Evolutionary conservation across 106 monocot genomes (phyloP), one percentile per base, ranked within the genome.

Genomic region (Acorus calamus): DNA sequence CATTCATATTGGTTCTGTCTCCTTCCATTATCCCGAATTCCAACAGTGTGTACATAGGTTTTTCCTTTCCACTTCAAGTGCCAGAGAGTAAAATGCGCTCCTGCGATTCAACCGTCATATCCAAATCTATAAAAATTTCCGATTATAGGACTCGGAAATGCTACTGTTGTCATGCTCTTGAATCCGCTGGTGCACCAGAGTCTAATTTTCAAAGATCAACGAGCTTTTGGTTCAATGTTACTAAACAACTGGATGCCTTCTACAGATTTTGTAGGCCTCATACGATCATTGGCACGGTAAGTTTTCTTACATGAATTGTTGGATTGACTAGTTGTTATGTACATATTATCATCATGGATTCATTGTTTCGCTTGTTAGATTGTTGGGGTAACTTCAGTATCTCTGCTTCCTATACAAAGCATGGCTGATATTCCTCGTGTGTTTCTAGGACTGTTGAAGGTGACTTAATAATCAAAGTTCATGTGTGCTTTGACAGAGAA

Each of bases 321-420:
- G 28, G n/a, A 28, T 28, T 28, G 28, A 28, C 28, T 28, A 28
- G 28, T 28, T 28, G 28, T 28, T 64, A 13, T 14, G 10, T 42
- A 4, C 11, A 12, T 64, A 11, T 41, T 50, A 14, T 6, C 8
- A 13, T 50, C 14, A 9, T 14, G 49, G n/a, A 28, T 13, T 50
- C 3, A 50, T 49, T 0, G 5, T 14, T 42, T 8, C 2, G 28
- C 6, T 50, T 8, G 13, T 12, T 14, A 64, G 63, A 64, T 64
- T 50, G 63, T 64, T 50, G 63, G 63, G 1, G 51, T 65, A 52
- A 53, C 65, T 42, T 65, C 65, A 43, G 42, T 65, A 6, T 65
- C 65, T 28, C 51, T 65, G 14, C 65, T 65, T 42, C 65, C 65
- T 42, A 7, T 65, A 53, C 43, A 53, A 42, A 65, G 51, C 44